Conservation (phyloP, 495 filamentous ascomycete species). For the Penicillium bovifimosum region DNA sequence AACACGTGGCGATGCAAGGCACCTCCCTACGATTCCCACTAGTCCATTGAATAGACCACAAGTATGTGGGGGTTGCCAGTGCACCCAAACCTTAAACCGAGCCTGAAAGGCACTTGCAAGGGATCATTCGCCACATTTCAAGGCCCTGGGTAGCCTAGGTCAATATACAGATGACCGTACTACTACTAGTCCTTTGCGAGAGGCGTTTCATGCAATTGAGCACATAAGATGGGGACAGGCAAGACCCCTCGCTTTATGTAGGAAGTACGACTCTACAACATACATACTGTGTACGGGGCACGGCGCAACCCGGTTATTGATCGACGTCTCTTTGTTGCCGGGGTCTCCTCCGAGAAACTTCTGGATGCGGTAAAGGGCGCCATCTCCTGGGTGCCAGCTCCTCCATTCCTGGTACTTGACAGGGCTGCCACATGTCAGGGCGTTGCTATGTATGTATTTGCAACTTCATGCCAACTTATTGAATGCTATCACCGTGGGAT, state of each 20-base stretch:
- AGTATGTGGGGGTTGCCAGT: slow-evolving; percentile 5
- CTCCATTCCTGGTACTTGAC: slow-evolving; percentile 18
- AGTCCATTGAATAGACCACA: neutral
- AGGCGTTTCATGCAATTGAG: neutral
- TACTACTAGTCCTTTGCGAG: neutral
- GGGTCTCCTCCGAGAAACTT: slow-evolving; percentile 14
- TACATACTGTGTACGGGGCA: neutral
- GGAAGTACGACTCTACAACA: neutral
- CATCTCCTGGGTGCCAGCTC: slow-evolving; percentile 11
- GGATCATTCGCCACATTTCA: slow-evolving; percentile 7
- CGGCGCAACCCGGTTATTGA: neutral
- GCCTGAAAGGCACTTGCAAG: slow-evolving; percentile 2
- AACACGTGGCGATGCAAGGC: slow-evolving; percentile 6
- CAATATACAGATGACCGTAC: neutral
- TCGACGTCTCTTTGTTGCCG: neutral
- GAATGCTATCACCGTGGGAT: no score
- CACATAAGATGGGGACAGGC: neutral
- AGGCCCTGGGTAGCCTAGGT: neutral
- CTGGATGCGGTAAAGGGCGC: slow-evolving; percentile 7
- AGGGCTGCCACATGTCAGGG: neutral
- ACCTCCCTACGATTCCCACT: neutral
- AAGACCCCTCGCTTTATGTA: neutral
- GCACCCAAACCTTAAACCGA: slow-evolving; percentile 4
- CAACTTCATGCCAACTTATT: no score
- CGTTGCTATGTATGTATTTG: neutral